Percentiles rank a stretch among this genome's conserved stretches.
phyloP scores from a whole-genome alignment of 2,329 filamentous ascomycete species.

The Metarhizium album region DNA sequence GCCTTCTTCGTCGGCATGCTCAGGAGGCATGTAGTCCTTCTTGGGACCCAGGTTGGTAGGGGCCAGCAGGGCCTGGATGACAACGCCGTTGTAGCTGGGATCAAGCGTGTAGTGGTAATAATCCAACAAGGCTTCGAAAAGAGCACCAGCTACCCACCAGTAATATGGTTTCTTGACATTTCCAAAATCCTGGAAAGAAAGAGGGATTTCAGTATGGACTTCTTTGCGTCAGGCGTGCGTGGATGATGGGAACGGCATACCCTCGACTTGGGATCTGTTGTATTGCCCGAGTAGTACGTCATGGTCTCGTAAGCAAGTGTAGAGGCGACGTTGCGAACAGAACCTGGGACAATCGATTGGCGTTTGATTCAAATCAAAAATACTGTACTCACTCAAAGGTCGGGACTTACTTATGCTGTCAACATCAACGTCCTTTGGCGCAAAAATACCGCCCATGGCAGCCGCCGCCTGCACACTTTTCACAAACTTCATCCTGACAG shows the following conservation, averaged over 20 bases:
- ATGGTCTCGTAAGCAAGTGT: conserved; percentile 51
- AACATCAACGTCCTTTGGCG: conserved; percentile 30
- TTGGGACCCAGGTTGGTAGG: conserved; percentile 44
- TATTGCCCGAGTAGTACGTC: conserved; percentile 54
- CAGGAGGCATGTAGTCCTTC: conserved; percentile 48
- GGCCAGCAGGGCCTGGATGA: conserved; percentile 47
- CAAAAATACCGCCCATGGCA: conserved; percentile 15
- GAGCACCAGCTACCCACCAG: conserved; percentile 56
- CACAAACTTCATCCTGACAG: conserved; percentile 15
- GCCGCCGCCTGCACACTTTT: conserved; percentile 15
- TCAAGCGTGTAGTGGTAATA: conserved; percentile 60
- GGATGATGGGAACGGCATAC: conserved; percentile 18
- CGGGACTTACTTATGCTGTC: conserved; percentile 20
- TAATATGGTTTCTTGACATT: conserved; percentile 58
- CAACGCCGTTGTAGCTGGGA: conserved; percentile 46
- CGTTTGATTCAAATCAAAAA: too few species aligned
- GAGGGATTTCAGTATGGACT: neutral
- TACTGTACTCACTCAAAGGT: neutral
- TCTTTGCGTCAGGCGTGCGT: neutral
- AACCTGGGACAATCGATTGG: conserved; percentile 32
- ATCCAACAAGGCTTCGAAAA: conserved; percentile 58
- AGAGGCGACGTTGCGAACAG: conserved; percentile 49
- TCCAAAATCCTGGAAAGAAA: conserved; percentile 35
- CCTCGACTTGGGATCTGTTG: conserved; percentile 33
- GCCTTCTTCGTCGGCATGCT: conserved; percentile 49